These are phyloP conservation scores for Cladosporium sphaerospermum DNA, from an alignment of 2,329 filamentous ascomycete genomes.

Conservation along the genomic window DNA sequence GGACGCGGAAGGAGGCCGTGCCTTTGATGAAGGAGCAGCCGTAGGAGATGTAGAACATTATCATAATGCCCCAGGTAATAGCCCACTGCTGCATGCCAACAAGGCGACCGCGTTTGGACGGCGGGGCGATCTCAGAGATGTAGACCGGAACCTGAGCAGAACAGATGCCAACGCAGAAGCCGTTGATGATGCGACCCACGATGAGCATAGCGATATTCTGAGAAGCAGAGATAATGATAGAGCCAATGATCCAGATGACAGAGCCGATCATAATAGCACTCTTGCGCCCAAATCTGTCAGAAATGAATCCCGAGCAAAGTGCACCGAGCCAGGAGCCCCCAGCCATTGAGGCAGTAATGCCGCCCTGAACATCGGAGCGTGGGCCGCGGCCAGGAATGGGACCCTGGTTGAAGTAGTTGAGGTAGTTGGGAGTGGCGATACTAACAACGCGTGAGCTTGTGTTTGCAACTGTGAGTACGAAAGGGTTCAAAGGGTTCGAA, in stretches of 20 bases:
- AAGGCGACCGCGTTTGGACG: slow-evolving; percentile 54
- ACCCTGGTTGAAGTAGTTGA: slow-evolving; percentile 61
- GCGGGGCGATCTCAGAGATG: slow-evolving; percentile 59
- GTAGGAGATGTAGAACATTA: slow-evolving; percentile 63
- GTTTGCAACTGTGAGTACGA: slow-evolving; percentile 25
- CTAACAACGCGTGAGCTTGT: slow-evolving; percentile 43
- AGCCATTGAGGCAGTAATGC: slow-evolving; percentile 64
- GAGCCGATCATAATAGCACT: slow-evolving; percentile 42
- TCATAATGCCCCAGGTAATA: slow-evolving; percentile 59
- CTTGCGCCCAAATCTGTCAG: slow-evolving; percentile 52
- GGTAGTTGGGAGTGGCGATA: slow-evolving; percentile 54
- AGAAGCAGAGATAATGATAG: slow-evolving; percentile 56
- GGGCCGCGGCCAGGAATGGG: slow-evolving; percentile 47
- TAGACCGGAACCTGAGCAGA: slow-evolving; percentile 65
- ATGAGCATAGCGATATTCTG: slow-evolving; percentile 66
- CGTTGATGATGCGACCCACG: slow-evolving; percentile 64
- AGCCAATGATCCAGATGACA: slow-evolving; percentile 49
- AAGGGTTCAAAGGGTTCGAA: background rate
- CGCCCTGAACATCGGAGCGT: slow-evolving; percentile 52
- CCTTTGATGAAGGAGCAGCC: slow-evolving; percentile 58
- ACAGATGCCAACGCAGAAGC: slow-evolving; percentile 67
- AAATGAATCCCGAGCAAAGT: slow-evolving; percentile 51
- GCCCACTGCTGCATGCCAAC: slow-evolving; percentile 68
- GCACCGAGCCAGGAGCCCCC: slow-evolving; percentile 62
- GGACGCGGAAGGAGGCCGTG: slow-evolving; percentile 45